phyloP scores from a whole-genome alignment of 2,329 filamentous ascomycete species.

The Periconia sp. region DNA sequence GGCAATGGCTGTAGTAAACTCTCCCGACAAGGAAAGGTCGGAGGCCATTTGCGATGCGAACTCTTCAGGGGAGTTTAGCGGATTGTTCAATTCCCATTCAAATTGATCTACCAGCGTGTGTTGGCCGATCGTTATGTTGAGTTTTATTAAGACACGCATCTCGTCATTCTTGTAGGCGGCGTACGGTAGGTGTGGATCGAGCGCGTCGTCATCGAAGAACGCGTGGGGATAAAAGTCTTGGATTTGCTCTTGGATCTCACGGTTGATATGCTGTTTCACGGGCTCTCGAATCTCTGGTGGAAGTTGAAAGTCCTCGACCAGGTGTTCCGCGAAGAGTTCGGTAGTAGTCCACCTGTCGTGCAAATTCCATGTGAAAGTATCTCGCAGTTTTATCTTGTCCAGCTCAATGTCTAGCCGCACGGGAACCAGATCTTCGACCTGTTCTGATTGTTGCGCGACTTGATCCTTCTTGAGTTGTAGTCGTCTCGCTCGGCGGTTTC shows the following conservation, averaged over 20 bases:
- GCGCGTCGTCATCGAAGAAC: constrained; percentile 84
- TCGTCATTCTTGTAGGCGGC: constrained; percentile 97
- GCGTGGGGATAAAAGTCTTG: constrained; percentile 93
- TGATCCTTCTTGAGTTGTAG: constrained; percentile 82
- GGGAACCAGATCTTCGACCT: constrained; percentile 89
- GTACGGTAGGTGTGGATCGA: constrained; percentile 90
- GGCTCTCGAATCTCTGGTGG: constrained; percentile 68
- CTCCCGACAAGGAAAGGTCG: constrained; percentile 88
- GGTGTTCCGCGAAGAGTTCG: constrained; percentile 83
- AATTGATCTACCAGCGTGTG: constrained; percentile 96
- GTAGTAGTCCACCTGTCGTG: constrained; percentile 84
- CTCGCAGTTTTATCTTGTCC: constrained; percentile 93
- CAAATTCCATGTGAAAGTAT: constrained; percentile 98
- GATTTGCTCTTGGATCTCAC: constrained; percentile 85
- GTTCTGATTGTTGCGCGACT: constrained; percentile 83
- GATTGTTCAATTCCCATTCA: constrained; percentile 98
- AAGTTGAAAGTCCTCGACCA: constrained; percentile 85
- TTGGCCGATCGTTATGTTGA: constrained; percentile 96
- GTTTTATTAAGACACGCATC: constrained; percentile 93
- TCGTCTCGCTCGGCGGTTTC: constrained; percentile 74
- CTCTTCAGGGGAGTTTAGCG: constrained; percentile 89
- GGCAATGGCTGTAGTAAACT: constrained; percentile 96
- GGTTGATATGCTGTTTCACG: constrained; percentile 70
- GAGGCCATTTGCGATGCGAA: constrained; percentile 89
- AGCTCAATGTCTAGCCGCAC: constrained; percentile 91